Evolutionary conservation across 805 yeast species (phyloP).

Genomic region (Peterozyma toletana): DNA sequence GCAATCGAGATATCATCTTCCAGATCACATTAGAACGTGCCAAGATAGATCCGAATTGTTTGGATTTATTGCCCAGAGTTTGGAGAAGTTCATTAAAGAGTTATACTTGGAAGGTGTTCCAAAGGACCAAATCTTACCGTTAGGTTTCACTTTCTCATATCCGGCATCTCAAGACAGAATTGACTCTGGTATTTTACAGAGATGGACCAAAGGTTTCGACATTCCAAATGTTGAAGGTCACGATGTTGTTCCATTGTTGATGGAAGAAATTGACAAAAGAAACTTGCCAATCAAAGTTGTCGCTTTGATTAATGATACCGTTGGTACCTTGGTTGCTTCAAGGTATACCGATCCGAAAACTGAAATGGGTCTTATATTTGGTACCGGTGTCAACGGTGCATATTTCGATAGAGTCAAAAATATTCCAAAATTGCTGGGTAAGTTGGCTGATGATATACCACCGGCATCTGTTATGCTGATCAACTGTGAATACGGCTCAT

Average conservation of each 20-base stretch:
- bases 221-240: constrained; percentile 89
- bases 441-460: constrained; percentile 56
- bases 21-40: constrained; percentile 61
- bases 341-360: constrained; percentile 84
- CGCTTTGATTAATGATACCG: constrained; percentile 93
- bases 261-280: constrained; percentile 56
- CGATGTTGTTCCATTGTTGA: constrained; percentile 90
- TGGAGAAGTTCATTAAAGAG: constrained; percentile 61
- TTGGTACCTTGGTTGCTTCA: constrained; percentile 95
- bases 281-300: constrained; percentile 78
- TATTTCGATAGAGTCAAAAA: constrained; percentile 71
- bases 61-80: constrained; percentile 79
- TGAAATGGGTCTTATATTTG: constrained; percentile 92
- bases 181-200: constrained; percentile 79
- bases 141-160: constrained; percentile 94
- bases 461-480: constrained; percentile 81
- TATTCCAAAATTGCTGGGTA: constrained; percentile 78
- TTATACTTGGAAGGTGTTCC: constrained; percentile 57
- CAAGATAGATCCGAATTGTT: constrained; percentile 72
- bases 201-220: constrained; percentile 98
- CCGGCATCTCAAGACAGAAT: constrained; percentile 82
- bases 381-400: constrained; percentile 97
- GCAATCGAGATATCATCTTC: constrained; percentile 82
- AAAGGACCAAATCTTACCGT: constrained; percentile 45
- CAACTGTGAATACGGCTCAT: constrained; percentile 98